phyloP scores from a whole-genome alignment of 2,329 filamentous ascomycete genomes.

The Talaromyces sp. region DNA sequence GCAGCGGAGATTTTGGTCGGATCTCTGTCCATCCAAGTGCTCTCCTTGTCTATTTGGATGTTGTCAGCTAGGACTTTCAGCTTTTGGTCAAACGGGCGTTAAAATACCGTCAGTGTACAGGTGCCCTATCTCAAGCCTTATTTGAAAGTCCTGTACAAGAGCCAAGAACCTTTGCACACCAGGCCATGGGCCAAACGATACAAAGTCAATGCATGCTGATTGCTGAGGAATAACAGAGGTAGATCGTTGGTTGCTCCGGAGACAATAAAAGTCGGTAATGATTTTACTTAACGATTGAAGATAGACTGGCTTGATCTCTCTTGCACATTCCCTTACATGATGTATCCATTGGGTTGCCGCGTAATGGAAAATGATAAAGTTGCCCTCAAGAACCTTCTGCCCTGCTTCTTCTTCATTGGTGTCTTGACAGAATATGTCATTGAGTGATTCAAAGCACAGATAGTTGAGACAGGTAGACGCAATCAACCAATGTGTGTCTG shows the following conservation, averaged over 20 bases:
- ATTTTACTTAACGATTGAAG: conserved; percentile 2
- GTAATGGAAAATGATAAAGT: conserved; percentile 3
- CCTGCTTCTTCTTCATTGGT: conserved; percentile 1
- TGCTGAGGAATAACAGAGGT: neutral
- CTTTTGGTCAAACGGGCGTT: neutral
- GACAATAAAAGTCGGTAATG: neutral
- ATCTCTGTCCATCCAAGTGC: conserved; percentile 1
- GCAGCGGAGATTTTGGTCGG: neutral
- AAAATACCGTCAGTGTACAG: conserved; percentile 1
- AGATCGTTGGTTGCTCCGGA: neutral
- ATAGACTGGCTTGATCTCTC: conserved; percentile 1
- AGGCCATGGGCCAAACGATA: conserved; percentile 1
- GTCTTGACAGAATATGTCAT: conserved; percentile 2
- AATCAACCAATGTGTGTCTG: conserved; percentile 5
- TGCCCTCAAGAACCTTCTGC: neutral
- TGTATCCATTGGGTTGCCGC: conserved; percentile 3
- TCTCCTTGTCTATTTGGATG: conserved; percentile 1
- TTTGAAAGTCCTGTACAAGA: conserved; percentile 1
- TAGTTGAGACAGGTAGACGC: conserved; percentile 1
- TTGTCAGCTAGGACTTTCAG: neutral
- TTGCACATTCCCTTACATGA: conserved; percentile 3
- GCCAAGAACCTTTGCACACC: neutral
- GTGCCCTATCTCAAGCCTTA: neutral
- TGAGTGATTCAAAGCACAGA: conserved; percentile 5
- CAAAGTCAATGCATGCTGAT: neutral